Base-by-base conservation (phyloP, 768 basidiomycete genomes). In the Boletus huronensis region DNA sequence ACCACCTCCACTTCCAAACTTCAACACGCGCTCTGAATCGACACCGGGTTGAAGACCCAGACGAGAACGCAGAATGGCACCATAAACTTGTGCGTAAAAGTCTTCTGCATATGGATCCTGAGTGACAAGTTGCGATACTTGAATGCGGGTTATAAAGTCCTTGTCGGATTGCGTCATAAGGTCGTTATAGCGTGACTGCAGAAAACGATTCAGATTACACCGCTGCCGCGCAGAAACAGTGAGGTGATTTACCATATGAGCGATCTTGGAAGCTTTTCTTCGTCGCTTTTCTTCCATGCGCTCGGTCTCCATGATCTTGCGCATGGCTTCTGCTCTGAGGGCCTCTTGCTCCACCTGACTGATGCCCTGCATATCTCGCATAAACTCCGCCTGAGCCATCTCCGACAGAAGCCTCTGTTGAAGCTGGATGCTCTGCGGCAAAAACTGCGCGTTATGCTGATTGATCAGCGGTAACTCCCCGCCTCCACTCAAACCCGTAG, bases 71-170 rank as follows among this genome's bases (percentile, higher is more conserved):
- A 91, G 65, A 54, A 96, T 82, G 1, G 91, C 90, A 36, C 90
- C 87, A 66, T 91, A 94, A 3, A 98, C 94, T 72, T 98, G 95
- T 11, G 94, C 97, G 66, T 99, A 99, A 70, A 98, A 99, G 69
- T 99, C 97, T 59, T 98, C 96, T 31, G 91, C 85, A 70, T 96
- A 98, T 0, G 97, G 97, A 73, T 99, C 97, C 65, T 91, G 87
- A 6, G 94, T 96, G 41, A 97, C 94, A 39, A 98, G 88, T 66
- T 98, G 97, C 2, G 96, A 98, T 32, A 99, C 92, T 71, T 99
- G 97, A 58, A 99, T 98, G 25, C 97, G 86, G 34, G 97, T 98
- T 73, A 99, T 98, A 68, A 98, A 99, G 67, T 98, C 97, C 75
- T 98, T 98, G 78, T 99, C 97, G 11, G 91, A 94, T 72, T 94